A percentile compares a stretch with the other conserved stretches of the same genome.
phyloP scores from a whole-genome alignment of 2,329 filamentous ascomycete genomes.

The Botrytis medusae region DNA sequence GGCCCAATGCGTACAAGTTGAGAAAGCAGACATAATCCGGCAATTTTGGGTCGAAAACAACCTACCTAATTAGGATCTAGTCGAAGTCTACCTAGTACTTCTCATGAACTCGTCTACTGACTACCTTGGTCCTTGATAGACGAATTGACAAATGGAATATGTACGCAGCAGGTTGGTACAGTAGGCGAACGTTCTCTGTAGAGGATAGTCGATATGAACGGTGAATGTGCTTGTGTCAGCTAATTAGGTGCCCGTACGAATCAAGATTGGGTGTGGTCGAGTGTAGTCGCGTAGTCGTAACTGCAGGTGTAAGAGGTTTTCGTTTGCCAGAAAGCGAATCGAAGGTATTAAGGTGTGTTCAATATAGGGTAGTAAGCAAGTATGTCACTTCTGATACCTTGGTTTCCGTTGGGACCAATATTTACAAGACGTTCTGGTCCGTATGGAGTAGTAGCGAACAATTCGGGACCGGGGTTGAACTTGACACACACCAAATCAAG shows the following conservation, averaged over 20 bases:
- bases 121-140: neutral
- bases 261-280: too few species aligned
- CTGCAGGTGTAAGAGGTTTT: neutral
- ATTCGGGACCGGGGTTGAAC: neutral
- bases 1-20: neutral
- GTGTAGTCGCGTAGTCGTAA: neutral
- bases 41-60: neutral
- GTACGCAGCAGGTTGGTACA: neutral
- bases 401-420: constrained; percentile 3
- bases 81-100: neutral
- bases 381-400: constrained; percentile 7
- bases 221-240: neutral
- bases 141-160: neutral
- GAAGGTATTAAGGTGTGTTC: neutral
- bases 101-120: neutral
- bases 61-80: neutral
- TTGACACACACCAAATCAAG: constrained; percentile 2
- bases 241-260: neutral
- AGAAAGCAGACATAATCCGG: neutral
- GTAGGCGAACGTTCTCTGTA: neutral
- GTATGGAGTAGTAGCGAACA: neutral
- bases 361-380: neutral
- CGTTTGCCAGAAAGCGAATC: constrained; percentile 1
- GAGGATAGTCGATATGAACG: neutral
- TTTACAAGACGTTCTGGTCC: neutral